Evolutionary conservation across 352 stramenopile genomes (phyloP).

Genomic region (Pythium plurisporium): DNA sequence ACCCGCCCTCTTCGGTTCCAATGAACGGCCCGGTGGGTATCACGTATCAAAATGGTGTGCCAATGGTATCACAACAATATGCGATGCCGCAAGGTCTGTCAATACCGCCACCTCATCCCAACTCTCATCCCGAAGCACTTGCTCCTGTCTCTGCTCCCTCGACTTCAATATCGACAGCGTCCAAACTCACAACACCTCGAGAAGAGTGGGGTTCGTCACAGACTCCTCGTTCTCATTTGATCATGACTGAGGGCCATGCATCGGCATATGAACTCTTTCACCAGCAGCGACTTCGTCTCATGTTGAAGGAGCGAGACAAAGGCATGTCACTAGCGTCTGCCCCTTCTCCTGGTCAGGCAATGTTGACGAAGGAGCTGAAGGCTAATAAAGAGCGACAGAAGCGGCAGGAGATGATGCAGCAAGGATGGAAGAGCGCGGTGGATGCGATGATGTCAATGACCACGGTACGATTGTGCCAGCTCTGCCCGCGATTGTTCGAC

Average conservation of each 20-base stretch:
- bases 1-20: background rate
- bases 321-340: slow-evolving; percentile 70
- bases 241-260: slow-evolving; percentile 74
- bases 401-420: slow-evolving; percentile 85
- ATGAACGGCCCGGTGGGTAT: slow-evolving; percentile 6
- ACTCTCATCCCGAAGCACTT: slow-evolving; percentile 2
- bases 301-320: slow-evolving; percentile 82
- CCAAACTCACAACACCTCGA: slow-evolving; percentile 61
- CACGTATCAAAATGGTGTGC: slow-evolving; percentile 14
- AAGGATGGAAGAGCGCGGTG: slow-evolving; percentile 84
- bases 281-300: slow-evolving; percentile 77
- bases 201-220: slow-evolving; percentile 87
- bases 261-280: slow-evolving; percentile 86
- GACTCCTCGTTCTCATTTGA: slow-evolving; percentile 78
- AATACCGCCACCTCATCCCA: slow-evolving; percentile 8
- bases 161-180: slow-evolving; percentile 32
- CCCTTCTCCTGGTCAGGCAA: slow-evolving; percentile 74
- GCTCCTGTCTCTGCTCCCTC: slow-evolving; percentile 14
- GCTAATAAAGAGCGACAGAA: slow-evolving; percentile 87
- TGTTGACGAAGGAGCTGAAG: slow-evolving; percentile 86
- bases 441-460: slow-evolving; percentile 77
- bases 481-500: too few species aligned
- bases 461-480: too few species aligned
- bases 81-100: slow-evolving; percentile 13
- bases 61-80: slow-evolving; percentile 13